Base-by-base conservation (phyloP, 1,284 basidiomycete genomes). In the Leccinum pachyderme region DNA sequence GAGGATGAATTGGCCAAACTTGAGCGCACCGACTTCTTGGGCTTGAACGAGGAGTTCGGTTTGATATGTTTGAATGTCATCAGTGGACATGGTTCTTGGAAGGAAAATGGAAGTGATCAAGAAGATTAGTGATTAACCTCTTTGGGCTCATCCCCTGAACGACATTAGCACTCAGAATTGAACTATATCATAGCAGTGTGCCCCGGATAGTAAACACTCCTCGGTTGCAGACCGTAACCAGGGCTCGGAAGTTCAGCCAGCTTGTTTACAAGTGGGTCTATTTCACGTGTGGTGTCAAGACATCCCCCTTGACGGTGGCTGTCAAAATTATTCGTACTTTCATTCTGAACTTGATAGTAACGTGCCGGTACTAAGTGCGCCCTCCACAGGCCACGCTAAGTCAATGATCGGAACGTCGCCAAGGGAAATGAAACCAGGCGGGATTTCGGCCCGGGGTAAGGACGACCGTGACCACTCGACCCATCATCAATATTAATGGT, bases 1-100 rank as follows among this genome's bases (percentile, higher is more conserved):
- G 57, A 97, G 81, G 2, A 87, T 90, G 73, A 97, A 97, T 8
- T 86, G 78, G 54, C 95, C 92, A 70, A 98, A 96, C 68, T 92
- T 89, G 64, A 98, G 84, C 0, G 89, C 89, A 29, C 84, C 84
- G 15, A 81, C 81, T 24, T 72, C 55, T 65, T 81, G 73, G 7
- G 77, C 71, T 58, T 75, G 73, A 52, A 76, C 67, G 57, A 83
- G 81, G 51, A 83, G 75, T 50, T 80, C 72, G 0, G 63, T 69
- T 58, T 81, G 78, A 58, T 79, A 75, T 2, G 46, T 25, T 12
- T 59, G 58, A 45, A 72, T 28, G 3, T 49, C 9, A 1, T 64
- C 43, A 31, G 50, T n/a, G 37, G 70, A 53, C 69, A 68, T 68
- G 13, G 24, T 24, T 45, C 13, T 13, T 24, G 13, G 24, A 7